Conservation (phyloP, 441 rosid genomes). For the Isatis lusitanica region DNA sequence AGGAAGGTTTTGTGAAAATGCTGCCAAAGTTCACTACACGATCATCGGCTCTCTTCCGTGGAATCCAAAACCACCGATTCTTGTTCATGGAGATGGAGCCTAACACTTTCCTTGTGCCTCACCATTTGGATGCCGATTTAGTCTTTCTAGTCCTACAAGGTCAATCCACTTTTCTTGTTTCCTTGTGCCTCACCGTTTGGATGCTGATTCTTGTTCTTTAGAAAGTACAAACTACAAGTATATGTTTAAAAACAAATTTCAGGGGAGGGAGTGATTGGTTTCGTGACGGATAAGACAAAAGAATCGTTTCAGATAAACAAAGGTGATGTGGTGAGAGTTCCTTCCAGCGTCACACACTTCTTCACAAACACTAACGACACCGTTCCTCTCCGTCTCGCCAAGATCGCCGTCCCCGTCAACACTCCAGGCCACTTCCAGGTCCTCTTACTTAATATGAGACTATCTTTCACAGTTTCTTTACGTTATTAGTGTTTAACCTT, state of each 20-base stretch:
- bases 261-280: conserved; percentile 46
- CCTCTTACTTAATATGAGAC: background rate
- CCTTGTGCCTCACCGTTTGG: too few relatives aligned
- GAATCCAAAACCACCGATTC: conserved; percentile 50
- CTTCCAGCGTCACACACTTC: conserved; percentile 44
- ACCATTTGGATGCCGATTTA: conserved; percentile 47
- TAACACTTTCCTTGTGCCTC: conserved; percentile 51
- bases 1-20: conserved; percentile 43
- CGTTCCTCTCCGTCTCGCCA: conserved; percentile 40
- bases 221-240: too few relatives aligned
- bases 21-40: conserved; percentile 47
- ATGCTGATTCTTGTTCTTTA: too few relatives aligned
- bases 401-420: conserved; percentile 41
- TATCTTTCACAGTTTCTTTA: background rate
- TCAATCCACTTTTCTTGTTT: conserved; percentile 8
- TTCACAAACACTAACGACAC: conserved; percentile 40
- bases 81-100: conserved; percentile 46
- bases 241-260: too few relatives aligned
- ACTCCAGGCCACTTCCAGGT: conserved; percentile 48
- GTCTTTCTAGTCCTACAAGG: conserved; percentile 47
- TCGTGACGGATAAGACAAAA: conserved; percentile 40
- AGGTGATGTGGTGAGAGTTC: conserved; percentile 48
- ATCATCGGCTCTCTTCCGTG: conserved; percentile 41
- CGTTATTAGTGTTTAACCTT: background rate
- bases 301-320: conserved; percentile 39